Base-by-base conservation (phyloP, 2,329 filamentous ascomycete genomes). In the Raffaelea ambrosiae region DNA sequence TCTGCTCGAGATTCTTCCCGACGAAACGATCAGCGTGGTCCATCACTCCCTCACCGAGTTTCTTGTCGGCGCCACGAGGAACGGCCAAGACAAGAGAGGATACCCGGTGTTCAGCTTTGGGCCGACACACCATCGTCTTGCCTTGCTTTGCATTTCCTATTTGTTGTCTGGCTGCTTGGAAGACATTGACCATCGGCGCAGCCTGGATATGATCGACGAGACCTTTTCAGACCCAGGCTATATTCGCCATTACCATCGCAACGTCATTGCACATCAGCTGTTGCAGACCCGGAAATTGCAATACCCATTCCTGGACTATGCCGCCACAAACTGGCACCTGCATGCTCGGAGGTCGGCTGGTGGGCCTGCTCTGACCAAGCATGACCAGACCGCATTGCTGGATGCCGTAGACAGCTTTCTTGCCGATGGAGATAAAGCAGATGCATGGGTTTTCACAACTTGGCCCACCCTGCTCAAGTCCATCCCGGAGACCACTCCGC, bases 21-120 rank as follows among this genome's bases (percentile, higher is more conserved):
- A 74, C 49, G 70, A 71, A 43, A 68, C 66, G 0, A 57, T 73
- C 20, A 62, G 60, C 19, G 62, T 73, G 9, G 62, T 73, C 5
- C 70, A 74, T 48, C 70, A 73, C 47, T 72, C 69, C 1, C 64
- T 74, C n/a, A 73, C 70, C 0, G 70, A 74, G 48, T 73, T 67
- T 55, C 60, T 73, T 9, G 54, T 33, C 3, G 58, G 57, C 2
- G 59, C 54, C 7, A 29, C 13, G 13, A 29, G 13, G 13, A 7
- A 7, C 13, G 7, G 7, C 13, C 26, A 29, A 13, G 26, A 29
- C 26, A 7, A 29, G 13, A 13, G 26, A 7, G 26, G 26, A 29
- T 29, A 29, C 26, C 26, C 26, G 26, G 26, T 29, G 26, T 13
- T 29, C 7, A 13, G 26, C 26, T 29, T 29, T 29, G 26, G 26